phyloP scores from a whole-genome alignment of 176 grass and related monocot species.

The Oryza longistaminata region DNA sequence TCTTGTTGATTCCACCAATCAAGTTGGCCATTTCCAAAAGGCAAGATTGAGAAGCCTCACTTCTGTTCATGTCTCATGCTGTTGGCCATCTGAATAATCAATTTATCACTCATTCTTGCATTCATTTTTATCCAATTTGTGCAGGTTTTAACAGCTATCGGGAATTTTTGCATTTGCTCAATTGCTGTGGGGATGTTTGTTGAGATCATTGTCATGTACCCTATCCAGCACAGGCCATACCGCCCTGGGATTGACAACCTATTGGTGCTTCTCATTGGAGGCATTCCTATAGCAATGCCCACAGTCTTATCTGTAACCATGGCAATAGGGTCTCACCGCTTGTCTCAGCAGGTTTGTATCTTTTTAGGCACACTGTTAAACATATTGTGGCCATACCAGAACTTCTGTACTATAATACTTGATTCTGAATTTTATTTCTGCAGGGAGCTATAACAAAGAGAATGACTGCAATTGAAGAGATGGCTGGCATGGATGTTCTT shows the following conservation, averaged over 20 bases:
- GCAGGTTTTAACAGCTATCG: neutral
- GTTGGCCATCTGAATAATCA: neutral
- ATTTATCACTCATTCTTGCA: neutral
- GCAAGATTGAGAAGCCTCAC: neutral
- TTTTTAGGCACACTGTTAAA: neutral
- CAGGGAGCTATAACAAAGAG: neutral
- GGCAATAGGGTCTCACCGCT: neutral
- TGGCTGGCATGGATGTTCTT: conserved; percentile 44
- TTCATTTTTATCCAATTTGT: neutral
- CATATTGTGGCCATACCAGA: neutral
- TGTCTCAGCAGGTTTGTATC: neutral
- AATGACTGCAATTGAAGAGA: conserved; percentile 19
- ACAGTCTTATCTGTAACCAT: neutral
- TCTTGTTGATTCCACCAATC: neutral
- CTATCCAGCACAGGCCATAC: neutral
- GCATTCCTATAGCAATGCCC: conserved; percentile 1
- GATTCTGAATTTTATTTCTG: neutral
- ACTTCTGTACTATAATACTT: neutral
- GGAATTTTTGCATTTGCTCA: neutral
- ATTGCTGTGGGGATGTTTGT: conserved; percentile 2
- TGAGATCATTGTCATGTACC: neutral
- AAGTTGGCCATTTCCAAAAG: neutral
- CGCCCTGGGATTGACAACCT: neutral
- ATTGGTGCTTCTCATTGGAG: neutral
- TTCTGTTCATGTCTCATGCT: neutral